A percentile compares a stretch with the other conserved stretches of the same genome.
Evolutionary conservation across 257 asterid species (phyloP).

Genomic region (Craterostigma plantagineum): DNA sequence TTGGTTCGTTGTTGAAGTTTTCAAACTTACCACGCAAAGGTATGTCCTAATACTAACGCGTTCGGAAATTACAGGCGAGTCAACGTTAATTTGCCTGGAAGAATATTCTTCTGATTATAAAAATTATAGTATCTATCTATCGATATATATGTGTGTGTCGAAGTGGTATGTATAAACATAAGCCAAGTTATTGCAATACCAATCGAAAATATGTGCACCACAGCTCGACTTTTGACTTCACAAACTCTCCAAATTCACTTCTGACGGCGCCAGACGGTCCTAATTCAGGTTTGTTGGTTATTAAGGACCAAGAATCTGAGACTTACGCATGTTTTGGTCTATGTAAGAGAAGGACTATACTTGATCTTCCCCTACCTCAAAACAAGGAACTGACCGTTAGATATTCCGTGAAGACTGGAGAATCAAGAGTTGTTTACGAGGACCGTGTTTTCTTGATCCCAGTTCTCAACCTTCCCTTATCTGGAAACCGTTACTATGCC

Average conservation of each 20-base stretch:
- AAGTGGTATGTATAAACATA: no score
- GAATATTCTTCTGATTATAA: no score
- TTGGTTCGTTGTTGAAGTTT: no score
- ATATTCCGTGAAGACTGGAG: constrained; percentile 3
- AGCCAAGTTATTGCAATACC: no score
- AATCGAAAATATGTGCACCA: neutral
- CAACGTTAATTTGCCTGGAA: no score
- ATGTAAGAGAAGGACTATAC: constrained; percentile 20
- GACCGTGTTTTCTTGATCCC: constrained; percentile 29
- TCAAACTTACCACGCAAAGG: no score
- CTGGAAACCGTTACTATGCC: constrained; percentile 41
- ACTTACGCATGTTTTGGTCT: constrained; percentile 35
- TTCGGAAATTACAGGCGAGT: no score
- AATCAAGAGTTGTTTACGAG: neutral
- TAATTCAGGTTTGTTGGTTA: constrained; percentile 38
- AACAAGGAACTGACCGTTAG: constrained; percentile 25
- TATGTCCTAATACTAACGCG: no score
- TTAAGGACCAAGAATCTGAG: constrained; percentile 47
- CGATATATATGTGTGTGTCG: no score
- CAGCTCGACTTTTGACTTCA: neutral
- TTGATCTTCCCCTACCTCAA: constrained; percentile 42
- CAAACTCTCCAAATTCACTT: constrained; percentile 13
- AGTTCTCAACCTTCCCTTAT: constrained; percentile 26
- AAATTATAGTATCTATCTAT: no score
- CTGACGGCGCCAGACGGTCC: constrained; percentile 33